Conservation (phyloP, 176 grass and related monocot species). For the Paspalum vaginatum region DNA sequence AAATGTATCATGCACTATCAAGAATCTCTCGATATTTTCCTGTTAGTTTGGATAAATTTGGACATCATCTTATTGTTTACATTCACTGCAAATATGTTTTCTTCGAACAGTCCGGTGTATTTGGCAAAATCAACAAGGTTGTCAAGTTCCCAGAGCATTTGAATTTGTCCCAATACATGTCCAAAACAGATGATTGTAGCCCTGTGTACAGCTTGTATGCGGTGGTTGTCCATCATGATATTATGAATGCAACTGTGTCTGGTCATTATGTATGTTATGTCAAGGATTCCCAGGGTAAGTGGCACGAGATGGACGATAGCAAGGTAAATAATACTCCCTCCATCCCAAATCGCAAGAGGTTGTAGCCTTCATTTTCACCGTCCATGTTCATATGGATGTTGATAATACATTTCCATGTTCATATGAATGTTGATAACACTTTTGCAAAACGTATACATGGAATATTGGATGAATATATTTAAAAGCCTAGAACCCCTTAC, state of each 20-base stretch:
- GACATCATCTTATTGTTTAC: not conserved
- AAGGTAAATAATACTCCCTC: slow-evolving; percentile 64
- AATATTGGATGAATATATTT: too few relatives aligned
- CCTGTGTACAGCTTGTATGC: slow-evolving; percentile 88
- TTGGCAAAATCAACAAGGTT: slow-evolving; percentile 75
- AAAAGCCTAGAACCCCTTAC: too few relatives aligned
- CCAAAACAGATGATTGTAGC: slow-evolving; percentile 62
- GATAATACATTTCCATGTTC: too few relatives aligned
- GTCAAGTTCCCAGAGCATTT: slow-evolving; percentile 68
- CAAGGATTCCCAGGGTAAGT: slow-evolving; percentile 73
- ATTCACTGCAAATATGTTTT: slow-evolving; percentile 24
- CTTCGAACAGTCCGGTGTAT: slow-evolving; percentile 70
- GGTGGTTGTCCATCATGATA: slow-evolving; percentile 81
- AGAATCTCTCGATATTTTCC: slow-evolving; percentile 1
- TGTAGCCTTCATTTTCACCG: too few relatives aligned
- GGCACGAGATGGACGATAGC: slow-evolving; percentile 80
- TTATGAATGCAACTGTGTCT: slow-evolving; percentile 66
- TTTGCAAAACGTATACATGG: too few relatives aligned
- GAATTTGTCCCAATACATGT: slow-evolving; percentile 80
- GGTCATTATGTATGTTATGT: slow-evolving; percentile 94
- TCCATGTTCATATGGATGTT: too few relatives aligned
- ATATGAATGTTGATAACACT: too few relatives aligned
- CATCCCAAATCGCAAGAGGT: too few relatives aligned
- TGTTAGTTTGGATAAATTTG: slow-evolving; percentile 12
- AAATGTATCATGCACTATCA: not conserved